A percentile compares a stretch with the other conserved stretches of the same genome.
phyloP scores from a whole-genome alignment of 331 rosid species.

The Quercus lobata region DNA sequence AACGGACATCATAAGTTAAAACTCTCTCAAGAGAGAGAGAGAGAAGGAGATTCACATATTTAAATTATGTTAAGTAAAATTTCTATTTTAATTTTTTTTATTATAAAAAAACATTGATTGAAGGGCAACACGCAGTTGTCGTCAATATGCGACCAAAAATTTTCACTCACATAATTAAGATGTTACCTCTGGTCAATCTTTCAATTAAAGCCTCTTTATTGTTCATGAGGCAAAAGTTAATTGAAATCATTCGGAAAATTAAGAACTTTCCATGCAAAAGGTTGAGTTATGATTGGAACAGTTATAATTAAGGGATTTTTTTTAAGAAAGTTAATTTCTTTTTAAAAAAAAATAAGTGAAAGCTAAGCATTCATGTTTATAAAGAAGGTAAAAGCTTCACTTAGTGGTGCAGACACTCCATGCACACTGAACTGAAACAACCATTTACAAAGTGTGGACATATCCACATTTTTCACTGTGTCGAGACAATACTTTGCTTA shows the following conservation, averaged over 20 bases:
- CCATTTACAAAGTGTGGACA: no score
- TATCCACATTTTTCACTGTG: no score
- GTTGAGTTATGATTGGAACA: neutral
- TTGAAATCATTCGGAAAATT: neutral
- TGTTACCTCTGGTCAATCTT: no score
- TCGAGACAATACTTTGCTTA: no score
- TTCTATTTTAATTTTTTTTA: no score
- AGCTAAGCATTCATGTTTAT: neutral
- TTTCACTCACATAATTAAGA: neutral
- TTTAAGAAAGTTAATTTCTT: no score
- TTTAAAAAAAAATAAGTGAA: accelerated
- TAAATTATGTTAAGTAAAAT: no score
- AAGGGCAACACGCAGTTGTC: neutral
- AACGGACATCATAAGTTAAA: accelerated
- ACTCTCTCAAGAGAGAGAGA: no score
- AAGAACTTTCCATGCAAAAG: neutral
- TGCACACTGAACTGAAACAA: no score
- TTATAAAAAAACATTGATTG: no score
- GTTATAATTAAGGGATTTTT: neutral
- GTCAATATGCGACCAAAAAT: neutral
- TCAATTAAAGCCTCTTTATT: no score
- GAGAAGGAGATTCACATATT: no score
- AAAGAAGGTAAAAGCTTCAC: neutral
- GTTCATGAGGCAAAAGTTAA: neutral
- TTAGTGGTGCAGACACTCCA: neutral